Conservation (phyloP, 1,284 basidiomycete species). For the Cyathus pygmaeus region DNA sequence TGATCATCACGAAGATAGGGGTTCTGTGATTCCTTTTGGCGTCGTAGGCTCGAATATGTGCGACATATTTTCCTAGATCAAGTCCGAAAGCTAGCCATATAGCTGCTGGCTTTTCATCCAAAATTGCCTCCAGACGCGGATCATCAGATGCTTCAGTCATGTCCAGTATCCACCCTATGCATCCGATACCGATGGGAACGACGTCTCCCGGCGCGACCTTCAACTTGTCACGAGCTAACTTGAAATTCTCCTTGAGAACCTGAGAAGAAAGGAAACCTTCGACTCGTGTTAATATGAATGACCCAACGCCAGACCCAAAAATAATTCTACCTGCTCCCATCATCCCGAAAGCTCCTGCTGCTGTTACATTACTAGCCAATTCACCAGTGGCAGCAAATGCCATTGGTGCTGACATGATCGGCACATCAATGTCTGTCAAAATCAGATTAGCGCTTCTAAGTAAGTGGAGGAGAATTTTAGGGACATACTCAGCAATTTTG, state of each 20-base stretch:
- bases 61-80: slow-evolving; percentile 39
- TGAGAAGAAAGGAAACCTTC: slow-evolving; percentile 22
- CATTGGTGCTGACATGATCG: slow-evolving; percentile 44
- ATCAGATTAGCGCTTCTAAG: not conserved
- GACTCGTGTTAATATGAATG: not conserved
- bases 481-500: not conserved
- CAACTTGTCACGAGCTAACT: slow-evolving; percentile 19
- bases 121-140: slow-evolving; percentile 32
- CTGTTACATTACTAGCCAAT: slow-evolving; percentile 30
- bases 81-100: slow-evolving; percentile 46
- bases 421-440: slow-evolving; percentile 23
- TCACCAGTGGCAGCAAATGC: slow-evolving; percentile 24
- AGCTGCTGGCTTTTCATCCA: slow-evolving; percentile 36
- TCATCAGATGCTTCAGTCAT: slow-evolving; percentile 35
- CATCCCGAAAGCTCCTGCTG: slow-evolving; percentile 36
- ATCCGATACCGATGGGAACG: slow-evolving; percentile 39
- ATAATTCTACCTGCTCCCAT: slow-evolving; percentile 31
- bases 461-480: not conserved
- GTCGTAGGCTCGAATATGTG: slow-evolving; percentile 36
- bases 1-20: slow-evolving; percentile 44
- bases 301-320: not conserved
- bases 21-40: slow-evolving; percentile 36
- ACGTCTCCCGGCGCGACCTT: slow-evolving; percentile 18
- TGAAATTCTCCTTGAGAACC: slow-evolving; percentile 21
- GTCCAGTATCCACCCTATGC: slow-evolving; percentile 45